Conservation (phyloP, 2,329 filamentous ascomycete genomes). For the Venturia nashicola region DNA sequence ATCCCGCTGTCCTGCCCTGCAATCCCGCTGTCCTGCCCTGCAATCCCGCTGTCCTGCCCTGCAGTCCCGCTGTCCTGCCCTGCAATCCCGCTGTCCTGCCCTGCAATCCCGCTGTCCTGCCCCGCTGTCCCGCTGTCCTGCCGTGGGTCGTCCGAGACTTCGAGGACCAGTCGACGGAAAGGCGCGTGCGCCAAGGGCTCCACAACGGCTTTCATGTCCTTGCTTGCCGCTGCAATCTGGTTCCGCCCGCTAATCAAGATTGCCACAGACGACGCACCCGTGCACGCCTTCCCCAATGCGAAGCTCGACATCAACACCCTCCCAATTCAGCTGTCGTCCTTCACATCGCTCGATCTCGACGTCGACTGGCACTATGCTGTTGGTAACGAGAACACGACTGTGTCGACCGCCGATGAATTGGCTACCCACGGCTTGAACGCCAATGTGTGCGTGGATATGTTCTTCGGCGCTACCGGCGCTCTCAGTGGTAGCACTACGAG, state of each 20-base stretch:
- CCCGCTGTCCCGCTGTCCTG: too few relatives aligned
- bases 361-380: slow-evolving; percentile 39
- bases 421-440: slow-evolving; percentile 27
- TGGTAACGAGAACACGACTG: slow-evolving; percentile 28
- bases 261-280: slow-evolving; percentile 24
- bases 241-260: background rate
- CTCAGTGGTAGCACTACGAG: slow-evolving; percentile 27
- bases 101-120: too few relatives aligned
- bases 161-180: background rate
- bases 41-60: too few relatives aligned
- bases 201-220: background rate
- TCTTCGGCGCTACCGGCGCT: slow-evolving; percentile 35
- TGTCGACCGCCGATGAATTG: slow-evolving; percentile 25
- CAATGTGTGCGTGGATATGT: slow-evolving; percentile 49
- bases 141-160: background rate
- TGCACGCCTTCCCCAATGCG: slow-evolving; percentile 45
- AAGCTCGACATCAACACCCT: slow-evolving; percentile 32
- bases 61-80: too few relatives aligned
- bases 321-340: slow-evolving; percentile 28
- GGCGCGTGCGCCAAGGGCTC: background rate
- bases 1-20: too few relatives aligned
- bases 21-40: too few relatives aligned
- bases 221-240: background rate
- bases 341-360: slow-evolving; percentile 32
- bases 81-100: too few relatives aligned